A percentile compares a stretch with the other conserved stretches of the same genome.
Conservation (phyloP, 1,284 basidiomycete genomes). For the Leccinum pachyderme region DNA sequence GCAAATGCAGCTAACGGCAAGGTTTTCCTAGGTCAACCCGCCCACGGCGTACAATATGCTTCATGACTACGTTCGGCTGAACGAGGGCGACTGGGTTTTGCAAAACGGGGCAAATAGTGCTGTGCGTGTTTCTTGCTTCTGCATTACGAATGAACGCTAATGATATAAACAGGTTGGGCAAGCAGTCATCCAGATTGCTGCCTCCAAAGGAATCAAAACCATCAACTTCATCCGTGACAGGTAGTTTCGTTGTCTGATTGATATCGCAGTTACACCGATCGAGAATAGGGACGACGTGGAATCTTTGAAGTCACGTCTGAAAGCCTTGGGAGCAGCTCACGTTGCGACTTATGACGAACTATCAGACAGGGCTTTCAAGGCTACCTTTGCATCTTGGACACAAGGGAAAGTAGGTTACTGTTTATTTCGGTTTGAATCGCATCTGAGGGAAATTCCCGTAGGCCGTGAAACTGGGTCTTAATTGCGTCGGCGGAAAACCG, state of each 20-base stretch:
- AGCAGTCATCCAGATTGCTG: conserved; percentile 78
- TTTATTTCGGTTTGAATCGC: background rate
- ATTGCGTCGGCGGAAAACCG: conserved; percentile 75
- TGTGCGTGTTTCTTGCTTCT: conserved; percentile 36
- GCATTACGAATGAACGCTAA: conserved; percentile 1
- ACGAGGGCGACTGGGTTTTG: conserved; percentile 70
- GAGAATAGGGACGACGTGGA: conserved; percentile 50
- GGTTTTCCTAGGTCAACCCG: conserved; percentile 68
- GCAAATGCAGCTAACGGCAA: background rate
- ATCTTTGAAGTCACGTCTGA: conserved; percentile 49
- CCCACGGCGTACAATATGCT: conserved; percentile 83
- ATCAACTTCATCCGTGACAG: conserved; percentile 77
- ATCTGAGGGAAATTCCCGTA: conserved; percentile 21
- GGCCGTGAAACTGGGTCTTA: conserved; percentile 67
- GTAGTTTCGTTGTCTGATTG: conserved; percentile 32
- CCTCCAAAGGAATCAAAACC: conserved; percentile 62
- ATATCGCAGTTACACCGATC: background rate
- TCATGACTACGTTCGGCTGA: conserved; percentile 60
- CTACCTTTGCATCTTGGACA: conserved; percentile 58
- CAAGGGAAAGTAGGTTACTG: conserved; percentile 46
- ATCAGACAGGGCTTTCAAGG: conserved; percentile 48
- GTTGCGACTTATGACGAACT: conserved; percentile 76
- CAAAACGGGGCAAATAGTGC: conserved; percentile 88
- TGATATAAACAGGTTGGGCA: conserved; percentile 59
- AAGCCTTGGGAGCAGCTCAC: conserved; percentile 64